A percentile compares a stretch with the other conserved stretches of the same genome.
These are phyloP conservation scores for Porogramme epimiltina DNA, from an alignment of 1,284 basidiomycete genomes.

Conservation along the genomic window DNA sequence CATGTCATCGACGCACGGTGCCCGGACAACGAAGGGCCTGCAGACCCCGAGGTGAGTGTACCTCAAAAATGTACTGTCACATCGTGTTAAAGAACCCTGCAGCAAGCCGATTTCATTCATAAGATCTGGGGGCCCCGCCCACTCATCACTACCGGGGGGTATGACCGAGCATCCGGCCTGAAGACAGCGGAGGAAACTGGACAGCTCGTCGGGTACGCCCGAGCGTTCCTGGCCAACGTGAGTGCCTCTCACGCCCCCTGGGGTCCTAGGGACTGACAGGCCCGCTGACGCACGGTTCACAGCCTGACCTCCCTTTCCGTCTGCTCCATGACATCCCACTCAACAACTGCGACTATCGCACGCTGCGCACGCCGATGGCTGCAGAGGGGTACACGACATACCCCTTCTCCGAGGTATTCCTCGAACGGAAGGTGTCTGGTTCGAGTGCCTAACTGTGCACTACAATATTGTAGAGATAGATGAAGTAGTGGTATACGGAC, in stretches of 20 bases:
- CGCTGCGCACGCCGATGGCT: slow-evolving; percentile 16
- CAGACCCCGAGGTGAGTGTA: slow-evolving; percentile 2
- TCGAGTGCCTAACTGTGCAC: too few species aligned
- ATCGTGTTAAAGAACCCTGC: too few species aligned
- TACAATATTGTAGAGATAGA: too few species aligned
- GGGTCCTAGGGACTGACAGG: neutral
- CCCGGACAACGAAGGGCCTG: slow-evolving; percentile 19
- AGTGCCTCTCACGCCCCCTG: neutral
- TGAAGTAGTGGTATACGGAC: too few species aligned
- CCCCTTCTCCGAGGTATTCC: slow-evolving; percentile 14
- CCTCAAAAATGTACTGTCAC: too few species aligned
- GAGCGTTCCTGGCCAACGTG: slow-evolving; percentile 47
- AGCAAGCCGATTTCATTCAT: slow-evolving; percentile 26
- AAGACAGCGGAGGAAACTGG: slow-evolving; percentile 31
- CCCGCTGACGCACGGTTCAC: slow-evolving; percentile 20
- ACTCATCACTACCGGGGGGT: slow-evolving; percentile 38
- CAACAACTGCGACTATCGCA: neutral
- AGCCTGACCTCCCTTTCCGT: slow-evolving; percentile 18
- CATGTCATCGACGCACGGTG: slow-evolving; percentile 46
- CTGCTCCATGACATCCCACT: slow-evolving; percentile 9
- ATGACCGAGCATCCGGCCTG: slow-evolving; percentile 17
- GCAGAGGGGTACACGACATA: slow-evolving; percentile 23
- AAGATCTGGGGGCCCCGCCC: slow-evolving; percentile 29
- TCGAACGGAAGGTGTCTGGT: slow-evolving; percentile 2
- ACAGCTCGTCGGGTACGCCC: slow-evolving; percentile 45